Evolutionary conservation across 2,329 filamentous ascomycete genomes (phyloP).

Genomic region (Hymenotorrendiella dingleyae): DNA sequence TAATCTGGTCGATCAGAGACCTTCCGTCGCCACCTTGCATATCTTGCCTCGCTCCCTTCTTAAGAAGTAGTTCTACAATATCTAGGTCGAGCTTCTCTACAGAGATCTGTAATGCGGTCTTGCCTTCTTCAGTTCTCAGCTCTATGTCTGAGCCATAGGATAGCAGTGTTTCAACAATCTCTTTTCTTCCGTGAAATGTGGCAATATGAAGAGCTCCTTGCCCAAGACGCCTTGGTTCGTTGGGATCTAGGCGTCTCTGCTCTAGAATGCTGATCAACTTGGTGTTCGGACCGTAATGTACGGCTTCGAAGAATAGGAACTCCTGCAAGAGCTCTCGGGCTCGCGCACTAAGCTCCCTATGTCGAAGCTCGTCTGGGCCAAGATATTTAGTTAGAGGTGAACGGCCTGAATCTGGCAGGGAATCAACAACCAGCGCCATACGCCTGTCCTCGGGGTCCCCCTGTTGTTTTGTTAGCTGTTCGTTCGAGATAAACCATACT

Average conservation of each 20-base stretch:
- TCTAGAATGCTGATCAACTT: not conserved
- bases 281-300: not conserved
- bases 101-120: not conserved
- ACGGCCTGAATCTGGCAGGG: too few species aligned
- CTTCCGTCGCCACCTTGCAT: too few species aligned
- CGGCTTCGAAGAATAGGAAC: not conserved
- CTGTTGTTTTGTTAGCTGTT: too few species aligned
- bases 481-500: too few species aligned
- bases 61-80: not conserved
- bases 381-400: not conserved
- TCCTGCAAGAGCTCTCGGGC: not conserved
- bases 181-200: not conserved
- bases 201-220: not conserved
- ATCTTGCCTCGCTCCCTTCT: not conserved
- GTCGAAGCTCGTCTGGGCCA: not conserved
- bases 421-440: too few species aligned
- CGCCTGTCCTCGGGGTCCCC: too few species aligned
- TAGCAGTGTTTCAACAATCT: not conserved
- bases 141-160: not conserved
- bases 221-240: not conserved
- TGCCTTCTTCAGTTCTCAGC: not conserved
- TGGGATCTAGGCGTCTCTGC: not conserved
- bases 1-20: too few species aligned
- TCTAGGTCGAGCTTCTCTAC: not conserved
- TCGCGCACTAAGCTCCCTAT: not conserved